Evolutionary conservation across 2,329 filamentous ascomycete genomes (phyloP).

Genomic region (Tolypocladium endophyticum): DNA sequence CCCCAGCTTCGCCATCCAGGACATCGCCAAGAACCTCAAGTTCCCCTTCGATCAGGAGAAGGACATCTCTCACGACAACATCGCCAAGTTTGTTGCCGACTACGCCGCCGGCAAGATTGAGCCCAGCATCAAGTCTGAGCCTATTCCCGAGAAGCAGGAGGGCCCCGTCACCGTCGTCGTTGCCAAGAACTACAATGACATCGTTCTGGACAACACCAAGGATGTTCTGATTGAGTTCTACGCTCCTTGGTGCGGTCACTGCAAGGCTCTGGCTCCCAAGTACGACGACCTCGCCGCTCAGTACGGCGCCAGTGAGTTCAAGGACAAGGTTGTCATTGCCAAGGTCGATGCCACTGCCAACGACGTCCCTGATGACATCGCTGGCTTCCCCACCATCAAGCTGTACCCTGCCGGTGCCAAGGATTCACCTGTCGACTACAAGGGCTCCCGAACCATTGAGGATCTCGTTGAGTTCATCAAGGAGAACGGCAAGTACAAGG

Average conservation of each 20-base stretch:
- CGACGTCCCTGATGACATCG: conserved; percentile 92
- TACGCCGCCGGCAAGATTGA: conserved; percentile 81
- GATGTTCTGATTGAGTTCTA: conserved; percentile 98
- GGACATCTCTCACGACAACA: conserved; percentile 60
- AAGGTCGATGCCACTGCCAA: conserved; percentile 97
- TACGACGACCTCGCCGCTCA: conserved; percentile 83
- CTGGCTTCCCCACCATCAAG: conserved; percentile 99
- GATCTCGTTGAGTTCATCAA: conserved; percentile 87
- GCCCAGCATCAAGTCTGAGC: conserved; percentile 97
- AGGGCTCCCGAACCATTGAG: conserved; percentile 77
- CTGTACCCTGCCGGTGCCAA: conserved; percentile 88
- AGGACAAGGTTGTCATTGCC: conserved; percentile 80
- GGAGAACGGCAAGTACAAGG: conserved; percentile 87
- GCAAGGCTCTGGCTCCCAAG: conserved; percentile 94
- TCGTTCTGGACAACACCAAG: conserved; percentile 90
- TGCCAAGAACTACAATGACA: conserved; percentile 83
- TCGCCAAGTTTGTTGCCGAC: conserved; percentile 76
- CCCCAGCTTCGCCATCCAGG: conserved; percentile 96
- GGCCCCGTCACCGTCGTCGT: conserved; percentile 81
- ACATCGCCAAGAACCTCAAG: conserved; percentile 91
- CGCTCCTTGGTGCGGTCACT: conserved; percentile 98
- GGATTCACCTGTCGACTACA: conserved; percentile 75
- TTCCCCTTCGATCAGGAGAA: conserved; percentile 84
- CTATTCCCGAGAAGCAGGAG: conserved; percentile 86
- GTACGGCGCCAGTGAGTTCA: conserved; percentile 69